Percentiles rank a stretch among this genome's conserved stretches.
phyloP scores from a whole-genome alignment of 805 yeast species.

The Metschnikowia cubensis region DNA sequence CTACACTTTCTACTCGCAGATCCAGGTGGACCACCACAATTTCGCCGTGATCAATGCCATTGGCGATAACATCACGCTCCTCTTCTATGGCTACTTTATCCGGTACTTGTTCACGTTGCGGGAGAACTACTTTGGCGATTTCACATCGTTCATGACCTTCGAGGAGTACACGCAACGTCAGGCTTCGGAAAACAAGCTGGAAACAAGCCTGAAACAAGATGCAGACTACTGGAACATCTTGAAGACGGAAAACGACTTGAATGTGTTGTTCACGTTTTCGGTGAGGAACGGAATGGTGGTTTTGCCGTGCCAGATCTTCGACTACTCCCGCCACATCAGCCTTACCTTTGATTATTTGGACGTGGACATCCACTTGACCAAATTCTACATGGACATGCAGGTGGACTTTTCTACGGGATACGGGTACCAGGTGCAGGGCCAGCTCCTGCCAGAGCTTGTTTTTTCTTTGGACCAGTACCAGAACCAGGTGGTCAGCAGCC shows the following conservation, averaged over 20 bases:
- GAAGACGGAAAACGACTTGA: slow-evolving; percentile 67
- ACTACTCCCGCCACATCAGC: slow-evolving; percentile 56
- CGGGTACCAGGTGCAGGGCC: slow-evolving; percentile 23
- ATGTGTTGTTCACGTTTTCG: slow-evolving; percentile 67
- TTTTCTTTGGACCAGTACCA: slow-evolving; percentile 25
- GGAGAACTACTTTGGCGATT: slow-evolving; percentile 90
- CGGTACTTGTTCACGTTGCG: slow-evolving; percentile 70
- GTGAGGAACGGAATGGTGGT: slow-evolving; percentile 68
- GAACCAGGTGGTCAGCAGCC: slow-evolving; percentile 12
- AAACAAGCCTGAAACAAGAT: slow-evolving; percentile 4
- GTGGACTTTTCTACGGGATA: slow-evolving; percentile 58
- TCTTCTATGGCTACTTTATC: slow-evolving; percentile 75
- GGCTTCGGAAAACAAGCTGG: slow-evolving; percentile 1
- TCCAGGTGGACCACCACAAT: slow-evolving; percentile 68
- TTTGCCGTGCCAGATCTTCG: slow-evolving; percentile 70
- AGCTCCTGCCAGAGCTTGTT: slow-evolving; percentile 12
- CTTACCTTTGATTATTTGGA: slow-evolving; percentile 62
- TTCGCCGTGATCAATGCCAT: slow-evolving; percentile 59
- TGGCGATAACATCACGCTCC: slow-evolving; percentile 63
- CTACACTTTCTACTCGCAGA: slow-evolving; percentile 54
- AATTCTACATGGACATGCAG: slow-evolving; percentile 91
- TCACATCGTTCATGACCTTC: slow-evolving; percentile 75
- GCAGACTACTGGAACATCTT: slow-evolving; percentile 36
- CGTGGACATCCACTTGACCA: slow-evolving; percentile 80
- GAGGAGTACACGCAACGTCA: slow-evolving; percentile 55